Base-by-base conservation (phyloP, 2,329 filamentous ascomycete genomes). In the Aspergillus thermomutatus region DNA sequence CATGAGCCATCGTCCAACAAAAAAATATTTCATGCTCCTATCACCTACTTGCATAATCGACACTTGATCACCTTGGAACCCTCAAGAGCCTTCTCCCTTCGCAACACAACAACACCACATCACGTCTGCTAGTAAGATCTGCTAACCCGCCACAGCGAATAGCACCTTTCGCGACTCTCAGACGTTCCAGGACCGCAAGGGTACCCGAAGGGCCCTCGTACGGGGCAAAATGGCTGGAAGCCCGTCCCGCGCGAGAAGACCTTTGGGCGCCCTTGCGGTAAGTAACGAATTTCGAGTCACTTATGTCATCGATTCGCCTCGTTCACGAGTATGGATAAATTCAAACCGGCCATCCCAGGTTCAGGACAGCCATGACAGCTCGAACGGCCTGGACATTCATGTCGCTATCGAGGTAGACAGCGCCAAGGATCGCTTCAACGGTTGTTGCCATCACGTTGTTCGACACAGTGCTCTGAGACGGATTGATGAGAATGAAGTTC, bases 381-480 rank as follows among this genome's bases (percentile, higher is more conserved):
- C 40, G 11, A 11, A 64, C 52, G 10, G 50, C 54, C 3, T 49
- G 17, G 2, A 55, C 47, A 17, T 62, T 34, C 34, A 63, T 50
- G 2, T 62, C 59, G 28, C 64, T 67, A 46, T 75, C 72, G 2
- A 66, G 28, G 25, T 61, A 69, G 9, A 69, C 66, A 9, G 70
- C 73, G 3, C 70, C 72, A 19, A 74, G 40, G 19, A 75, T 55
- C 19, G 72, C 72, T 53, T 73, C 67, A 1, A 75, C 54, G 0
- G 69, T 66, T 3, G 60, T 66, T 0, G 71, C 69, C 61, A 71
- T 69, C n/a, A 66, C 61, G 1, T 51, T 57, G 0, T 49, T 23
- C 1, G 65, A 64, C 4, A 67, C 47, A 3, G 6, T 27, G 9
- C 19, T 50, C 54, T 68, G 64, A 17, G 53, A 56, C 9, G 45